These are phyloP conservation scores for Fusarium acutatum DNA, from an alignment of 2,329 filamentous ascomycete genomes.

Conservation along the genomic window DNA sequence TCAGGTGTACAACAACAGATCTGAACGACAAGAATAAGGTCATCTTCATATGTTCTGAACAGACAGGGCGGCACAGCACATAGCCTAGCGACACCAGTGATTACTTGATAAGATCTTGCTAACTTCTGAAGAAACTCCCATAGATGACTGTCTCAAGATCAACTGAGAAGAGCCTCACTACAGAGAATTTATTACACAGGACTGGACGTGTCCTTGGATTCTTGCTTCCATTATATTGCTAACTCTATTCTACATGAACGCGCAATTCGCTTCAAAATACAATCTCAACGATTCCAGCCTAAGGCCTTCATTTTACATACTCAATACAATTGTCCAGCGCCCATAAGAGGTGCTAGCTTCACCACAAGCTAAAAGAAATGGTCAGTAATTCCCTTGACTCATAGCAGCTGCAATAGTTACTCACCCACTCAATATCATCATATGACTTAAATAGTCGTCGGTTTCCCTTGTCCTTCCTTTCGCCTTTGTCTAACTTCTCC, in stretches of 20 bases:
- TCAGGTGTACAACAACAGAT: background rate
- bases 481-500: background rate
- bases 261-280: background rate
- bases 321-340: background rate
- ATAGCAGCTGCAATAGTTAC: background rate
- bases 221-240: too few species aligned
- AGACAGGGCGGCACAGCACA: too few species aligned
- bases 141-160: too few species aligned
- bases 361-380: background rate
- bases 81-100: too few species aligned
- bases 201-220: too few species aligned
- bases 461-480: background rate
- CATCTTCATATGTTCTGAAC: too few species aligned
- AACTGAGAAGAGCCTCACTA: too few species aligned
- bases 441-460: background rate
- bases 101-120: too few species aligned
- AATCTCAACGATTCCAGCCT: accelerated
- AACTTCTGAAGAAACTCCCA: too few species aligned
- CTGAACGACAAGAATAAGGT: too few species aligned
- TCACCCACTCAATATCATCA: background rate
- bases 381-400: background rate
- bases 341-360: background rate
- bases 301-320: accelerated
- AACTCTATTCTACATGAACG: background rate
- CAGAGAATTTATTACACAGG: too few species aligned